Base-by-base conservation (phyloP, 2,329 filamentous ascomycete species). In the Arthroderma sp. region DNA sequence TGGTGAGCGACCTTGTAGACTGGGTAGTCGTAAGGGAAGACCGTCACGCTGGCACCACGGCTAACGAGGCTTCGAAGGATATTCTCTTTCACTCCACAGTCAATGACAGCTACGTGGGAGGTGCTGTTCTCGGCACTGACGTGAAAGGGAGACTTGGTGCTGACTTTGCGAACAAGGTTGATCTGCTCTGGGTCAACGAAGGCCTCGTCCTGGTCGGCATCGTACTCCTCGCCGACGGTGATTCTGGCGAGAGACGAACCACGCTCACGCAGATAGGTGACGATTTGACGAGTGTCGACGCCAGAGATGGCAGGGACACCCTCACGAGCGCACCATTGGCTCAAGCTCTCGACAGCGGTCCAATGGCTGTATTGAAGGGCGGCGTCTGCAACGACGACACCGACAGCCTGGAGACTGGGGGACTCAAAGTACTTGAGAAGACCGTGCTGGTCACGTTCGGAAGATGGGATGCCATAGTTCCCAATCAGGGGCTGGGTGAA, bases 21-120 rank as follows among this genome's bases (percentile, higher is more conserved):
- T 56, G 91, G 91, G 77, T 93, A 97, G 78, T 97, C 85, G 76
- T 87, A 96, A 59, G 93, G 93, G 79, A 98, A 94, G 67, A 89
- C 88, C 41, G 93, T 97, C 62, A 95, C 87, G 62, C 88, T 91
- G 56, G 91, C 88, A 60, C 93, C 93, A 62, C 93, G 90, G 74
- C 82, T 85, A 68, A 97, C 91, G 60, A 98, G 80, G 72, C 88
- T 94, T 68, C 93, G 89, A 60, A 98, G 84, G 67, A 98, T 98
- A 79, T 98, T 98, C 82, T 98, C 93, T 82, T 98, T 98, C 65
- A 97, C 93, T 78, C 93, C 93, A 69, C 93, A 98, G 76, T 98
- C 93, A 70, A 98, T 86, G 65, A 98, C 81, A 59, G 91, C 93
- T 65, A 98, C 83, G 76, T 98, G 93, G 71, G 88, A 85, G 67